Percentiles rank a stretch among this genome's conserved stretches.
These are phyloP conservation scores for Samsoniella hepiali DNA, from an alignment of 2,329 filamentous ascomycete species.

Conservation along the genomic window DNA sequence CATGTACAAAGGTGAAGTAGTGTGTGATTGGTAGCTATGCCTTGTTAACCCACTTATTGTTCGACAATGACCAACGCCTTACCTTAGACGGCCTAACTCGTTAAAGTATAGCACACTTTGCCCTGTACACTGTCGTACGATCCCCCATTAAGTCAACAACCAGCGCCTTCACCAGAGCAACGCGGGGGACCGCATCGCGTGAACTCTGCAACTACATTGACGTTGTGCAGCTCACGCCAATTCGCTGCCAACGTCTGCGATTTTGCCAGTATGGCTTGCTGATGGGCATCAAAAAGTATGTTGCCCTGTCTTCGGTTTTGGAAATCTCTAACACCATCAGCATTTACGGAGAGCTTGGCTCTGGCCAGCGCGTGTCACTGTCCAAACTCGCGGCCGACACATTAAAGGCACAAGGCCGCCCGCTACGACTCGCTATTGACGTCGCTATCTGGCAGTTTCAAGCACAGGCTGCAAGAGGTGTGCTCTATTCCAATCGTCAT, in stretches of 20 bases:
- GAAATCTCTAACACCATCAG: conserved; percentile 44
- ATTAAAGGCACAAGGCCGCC: conserved; percentile 65
- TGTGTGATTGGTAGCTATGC: no score
- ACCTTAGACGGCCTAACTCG: no score
- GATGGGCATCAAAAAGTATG: conserved; percentile 67
- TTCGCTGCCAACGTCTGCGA: not conserved
- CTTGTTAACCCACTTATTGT: no score
- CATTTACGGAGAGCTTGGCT: conserved; percentile 85
- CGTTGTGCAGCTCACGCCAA: conserved; percentile 21
- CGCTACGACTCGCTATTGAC: conserved; percentile 85
- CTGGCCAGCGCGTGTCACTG: conserved; percentile 74
- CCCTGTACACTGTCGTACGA: conserved; percentile 19
- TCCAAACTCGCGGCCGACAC: conserved; percentile 78
- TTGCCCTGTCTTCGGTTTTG: accelerated
- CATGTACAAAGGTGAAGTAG: not conserved
- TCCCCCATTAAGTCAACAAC: conserved; percentile 24
- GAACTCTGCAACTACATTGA: conserved; percentile 18
- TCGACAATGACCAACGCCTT: no score
- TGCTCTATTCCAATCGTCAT: not conserved
- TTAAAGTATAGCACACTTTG: no score
- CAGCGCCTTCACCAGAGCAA: conserved; percentile 30
- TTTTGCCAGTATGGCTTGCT: conserved; percentile 19
- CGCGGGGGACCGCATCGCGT: conserved; percentile 24
- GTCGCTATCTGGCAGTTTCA: conserved; percentile 98
- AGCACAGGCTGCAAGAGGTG: conserved; percentile 74